Evolutionary conservation across 2,329 filamentous ascomycete genomes (phyloP).

Genomic region (Plenodomus lindquistii): DNA sequence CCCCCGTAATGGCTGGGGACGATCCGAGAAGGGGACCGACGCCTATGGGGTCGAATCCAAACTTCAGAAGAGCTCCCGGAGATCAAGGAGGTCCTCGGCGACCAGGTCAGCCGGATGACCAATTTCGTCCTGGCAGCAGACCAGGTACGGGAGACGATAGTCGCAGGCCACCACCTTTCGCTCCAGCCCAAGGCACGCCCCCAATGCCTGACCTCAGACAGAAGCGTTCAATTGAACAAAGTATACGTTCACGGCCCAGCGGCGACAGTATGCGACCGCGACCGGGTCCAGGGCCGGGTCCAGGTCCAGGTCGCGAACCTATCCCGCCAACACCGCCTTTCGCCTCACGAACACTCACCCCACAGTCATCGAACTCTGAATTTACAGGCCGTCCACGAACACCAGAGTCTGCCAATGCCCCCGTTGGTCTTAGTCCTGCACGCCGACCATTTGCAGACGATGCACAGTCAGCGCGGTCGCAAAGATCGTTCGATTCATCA

Average conservation of each 20-base stretch:
- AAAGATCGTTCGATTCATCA: constrained; percentile 31
- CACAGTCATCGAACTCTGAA: constrained; percentile 47
- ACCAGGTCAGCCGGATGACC: constrained; percentile 24
- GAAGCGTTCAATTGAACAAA: constrained; percentile 40
- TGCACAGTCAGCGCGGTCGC: constrained; percentile 34
- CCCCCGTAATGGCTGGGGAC: constrained; percentile 11
- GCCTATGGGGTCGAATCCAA: constrained; percentile 15
- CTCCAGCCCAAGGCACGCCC: constrained; percentile 24
- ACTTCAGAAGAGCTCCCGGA: constrained; percentile 28
- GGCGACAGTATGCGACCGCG: constrained; percentile 42
- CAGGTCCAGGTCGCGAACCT: constrained; percentile 35
- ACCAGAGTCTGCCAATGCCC: constrained; percentile 32
- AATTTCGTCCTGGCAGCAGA: constrained; percentile 21
- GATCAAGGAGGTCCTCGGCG: constrained; percentile 23
- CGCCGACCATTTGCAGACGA: constrained; percentile 35
- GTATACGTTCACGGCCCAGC: constrained; percentile 39
- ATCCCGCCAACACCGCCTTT: constrained; percentile 30
- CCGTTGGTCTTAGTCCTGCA: constrained; percentile 30
- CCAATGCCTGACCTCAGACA: constrained; percentile 34
- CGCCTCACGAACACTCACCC: constrained; percentile 42
- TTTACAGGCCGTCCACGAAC: constrained; percentile 38
- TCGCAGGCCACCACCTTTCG: constrained; percentile 30
- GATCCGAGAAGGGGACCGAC: constrained; percentile 20
- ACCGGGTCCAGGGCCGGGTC: constrained; percentile 33
- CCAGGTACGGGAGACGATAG: constrained; percentile 36